Conservation (phyloP, 2,329 filamentous ascomycete genomes). For the Leptographium radiaticola region DNA sequence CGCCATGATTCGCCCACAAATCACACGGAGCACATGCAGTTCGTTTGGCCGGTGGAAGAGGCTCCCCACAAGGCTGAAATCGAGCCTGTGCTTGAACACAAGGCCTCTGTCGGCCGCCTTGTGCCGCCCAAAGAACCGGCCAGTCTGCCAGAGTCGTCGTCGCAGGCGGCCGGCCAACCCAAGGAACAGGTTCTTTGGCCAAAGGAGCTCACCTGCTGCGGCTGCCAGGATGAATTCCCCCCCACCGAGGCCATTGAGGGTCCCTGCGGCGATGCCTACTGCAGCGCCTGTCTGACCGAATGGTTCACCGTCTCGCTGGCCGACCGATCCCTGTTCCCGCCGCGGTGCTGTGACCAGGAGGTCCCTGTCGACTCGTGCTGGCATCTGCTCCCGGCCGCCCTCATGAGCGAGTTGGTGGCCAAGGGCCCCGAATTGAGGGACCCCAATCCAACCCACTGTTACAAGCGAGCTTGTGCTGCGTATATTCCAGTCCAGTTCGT, state of each 20-base stretch:
- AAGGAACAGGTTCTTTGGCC: too few relatives aligned
- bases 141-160: neutral
- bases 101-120: neutral
- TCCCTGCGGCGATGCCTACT: conserved; percentile 37
- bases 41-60: too few relatives aligned
- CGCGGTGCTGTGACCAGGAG: conserved; percentile 33
- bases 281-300: conserved; percentile 28
- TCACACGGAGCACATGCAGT: too few relatives aligned
- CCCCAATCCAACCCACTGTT: conserved; percentile 36
- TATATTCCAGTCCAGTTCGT: conserved; percentile 29
- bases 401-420: conserved; percentile 23
- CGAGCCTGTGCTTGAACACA: too few relatives aligned
- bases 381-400: conserved; percentile 21
- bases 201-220: conserved; percentile 1
- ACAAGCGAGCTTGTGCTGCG: conserved; percentile 23
- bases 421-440: conserved; percentile 37
- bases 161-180: neutral
- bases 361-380: conserved; percentile 25
- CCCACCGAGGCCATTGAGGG: conserved; percentile 1
- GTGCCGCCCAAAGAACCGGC: neutral
- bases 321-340: conserved; percentile 41
- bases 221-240: conserved; percentile 1
- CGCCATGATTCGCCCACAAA: too few relatives aligned
- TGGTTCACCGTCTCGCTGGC: conserved; percentile 30
- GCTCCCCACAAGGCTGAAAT: too few relatives aligned